phyloP scores from a whole-genome alignment of 306 rosid genomes.

The Castanospermum australe region DNA sequence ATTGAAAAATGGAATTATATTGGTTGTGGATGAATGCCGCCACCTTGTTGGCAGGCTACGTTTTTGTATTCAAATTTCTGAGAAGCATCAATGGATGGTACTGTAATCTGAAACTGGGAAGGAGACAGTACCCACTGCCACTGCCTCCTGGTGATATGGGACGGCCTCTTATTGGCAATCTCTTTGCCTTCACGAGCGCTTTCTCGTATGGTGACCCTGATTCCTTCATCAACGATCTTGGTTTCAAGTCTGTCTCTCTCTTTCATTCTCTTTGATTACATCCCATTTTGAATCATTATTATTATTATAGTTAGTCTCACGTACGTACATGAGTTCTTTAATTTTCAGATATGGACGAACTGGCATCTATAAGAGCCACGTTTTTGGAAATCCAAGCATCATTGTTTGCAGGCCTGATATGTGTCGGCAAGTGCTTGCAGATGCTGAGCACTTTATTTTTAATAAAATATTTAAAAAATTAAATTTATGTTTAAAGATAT shows the following conservation, averaged over 20 bases:
- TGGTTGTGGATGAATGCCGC: background rate
- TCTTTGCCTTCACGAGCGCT: background rate
- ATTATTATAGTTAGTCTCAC: no score
- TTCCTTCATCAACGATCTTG: background rate
- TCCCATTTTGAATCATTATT: no score
- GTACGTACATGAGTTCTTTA: no score
- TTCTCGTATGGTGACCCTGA: constrained; percentile 22
- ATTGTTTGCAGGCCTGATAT: constrained; percentile 13
- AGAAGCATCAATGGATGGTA: constrained; percentile 24
- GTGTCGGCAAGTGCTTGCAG: constrained; percentile 4
- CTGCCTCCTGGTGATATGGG: constrained; percentile 42
- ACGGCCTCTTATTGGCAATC: constrained; percentile 31
- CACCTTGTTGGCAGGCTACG: background rate
- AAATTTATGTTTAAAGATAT: no score
- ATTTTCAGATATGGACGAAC: constrained; percentile 28
- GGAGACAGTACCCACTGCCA: background rate
- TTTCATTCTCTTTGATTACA: background rate
- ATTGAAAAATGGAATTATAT: background rate
- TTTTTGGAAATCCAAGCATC: constrained; percentile 18
- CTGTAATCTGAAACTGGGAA: background rate
- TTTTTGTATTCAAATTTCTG: constrained; percentile 17
- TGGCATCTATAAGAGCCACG: constrained; percentile 24
- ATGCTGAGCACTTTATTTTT: background rate
- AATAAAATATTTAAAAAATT: no score
- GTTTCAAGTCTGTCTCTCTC: constrained; percentile 13